These are phyloP conservation scores for Ambrosia trifida DNA, from an alignment of 129 eudicot genomes.

Conservation along the genomic window DNA sequence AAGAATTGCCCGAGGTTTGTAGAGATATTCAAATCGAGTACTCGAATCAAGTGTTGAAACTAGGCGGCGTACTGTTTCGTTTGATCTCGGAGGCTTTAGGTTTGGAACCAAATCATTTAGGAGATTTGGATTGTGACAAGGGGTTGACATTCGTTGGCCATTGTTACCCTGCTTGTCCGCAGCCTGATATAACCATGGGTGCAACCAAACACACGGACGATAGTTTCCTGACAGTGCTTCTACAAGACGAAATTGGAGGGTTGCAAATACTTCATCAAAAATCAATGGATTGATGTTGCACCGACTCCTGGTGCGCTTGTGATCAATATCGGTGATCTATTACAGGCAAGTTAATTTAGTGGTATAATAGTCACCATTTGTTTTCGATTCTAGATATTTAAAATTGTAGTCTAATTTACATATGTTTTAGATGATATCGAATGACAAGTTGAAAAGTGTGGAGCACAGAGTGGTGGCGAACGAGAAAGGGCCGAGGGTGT, in stretches of 20 bases:
- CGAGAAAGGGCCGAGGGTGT: constrained; percentile 45
- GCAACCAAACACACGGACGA: constrained; percentile 36
- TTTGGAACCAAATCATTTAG: constrained; percentile 34
- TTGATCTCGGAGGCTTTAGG: constrained; percentile 58
- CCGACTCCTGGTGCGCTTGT: constrained; percentile 40
- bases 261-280: constrained; percentile 46
- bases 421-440: constrained; percentile 44
- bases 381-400: no score
- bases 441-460: constrained; percentile 50
- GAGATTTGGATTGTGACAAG: constrained; percentile 32
- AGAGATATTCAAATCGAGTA: constrained; percentile 52
- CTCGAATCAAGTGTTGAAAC: constrained; percentile 27
- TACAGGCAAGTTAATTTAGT: constrained; percentile 37
- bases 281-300: constrained; percentile 50
- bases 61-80: constrained; percentile 33
- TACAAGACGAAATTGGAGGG: constrained; percentile 51
- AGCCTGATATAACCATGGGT: constrained; percentile 51
- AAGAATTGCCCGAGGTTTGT: no score
- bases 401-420: neutral
- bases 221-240: constrained; percentile 40
- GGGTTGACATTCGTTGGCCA: constrained; percentile 27
- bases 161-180: constrained; percentile 55
- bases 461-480: constrained; percentile 54
- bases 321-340: constrained; percentile 40
- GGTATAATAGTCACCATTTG: neutral